phyloP scores from a whole-genome alignment of 192 early-diverging fungal species.

The Umbelopsis sp. region DNA sequence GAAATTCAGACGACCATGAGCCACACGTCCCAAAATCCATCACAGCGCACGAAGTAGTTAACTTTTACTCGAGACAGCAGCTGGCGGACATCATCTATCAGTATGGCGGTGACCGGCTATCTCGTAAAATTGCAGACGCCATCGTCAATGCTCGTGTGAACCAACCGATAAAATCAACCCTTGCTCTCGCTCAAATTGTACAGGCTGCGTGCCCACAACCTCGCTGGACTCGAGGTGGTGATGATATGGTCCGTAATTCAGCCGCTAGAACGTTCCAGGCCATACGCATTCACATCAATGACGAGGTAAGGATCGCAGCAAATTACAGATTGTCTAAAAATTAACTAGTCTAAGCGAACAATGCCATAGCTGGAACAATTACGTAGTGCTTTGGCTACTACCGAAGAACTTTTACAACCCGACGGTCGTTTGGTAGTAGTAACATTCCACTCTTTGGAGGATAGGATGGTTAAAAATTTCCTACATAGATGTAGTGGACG shows the following conservation, averaged over 20 bases:
- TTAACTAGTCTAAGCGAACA: too few species aligned
- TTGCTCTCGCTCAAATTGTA: slow-evolving; percentile 55
- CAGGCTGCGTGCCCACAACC: slow-evolving; percentile 49
- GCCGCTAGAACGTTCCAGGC: slow-evolving; percentile 60
- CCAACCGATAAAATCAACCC: slow-evolving; percentile 56
- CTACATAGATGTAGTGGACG: slow-evolving; percentile 43
- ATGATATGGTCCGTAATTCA: slow-evolving; percentile 53
- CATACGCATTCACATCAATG: slow-evolving; percentile 72
- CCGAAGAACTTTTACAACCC: slow-evolving; percentile 54
- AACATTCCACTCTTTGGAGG: slow-evolving; percentile 78
- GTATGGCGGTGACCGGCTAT: slow-evolving; percentile 69
- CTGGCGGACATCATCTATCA: slow-evolving; percentile 64
- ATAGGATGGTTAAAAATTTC: slow-evolving; percentile 68
- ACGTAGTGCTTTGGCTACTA: slow-evolving; percentile 48
- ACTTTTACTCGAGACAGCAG: slow-evolving; percentile 60
- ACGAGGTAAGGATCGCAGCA: slow-evolving; percentile 45
- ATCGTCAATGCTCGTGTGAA: slow-evolving; percentile 57
- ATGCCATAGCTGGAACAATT: slow-evolving; percentile 50
- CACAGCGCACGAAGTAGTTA: slow-evolving; percentile 65
- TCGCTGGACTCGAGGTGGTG: slow-evolving; percentile 36
- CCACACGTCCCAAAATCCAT: slow-evolving; percentile 37
- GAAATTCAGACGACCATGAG: slow-evolving; percentile 18
- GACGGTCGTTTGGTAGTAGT: slow-evolving; percentile 59
- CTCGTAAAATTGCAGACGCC: slow-evolving; percentile 58
- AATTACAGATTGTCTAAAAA: too few species aligned